phyloP scores from a whole-genome alignment of 306 rosid genomes.

The Malus sieversii region DNA sequence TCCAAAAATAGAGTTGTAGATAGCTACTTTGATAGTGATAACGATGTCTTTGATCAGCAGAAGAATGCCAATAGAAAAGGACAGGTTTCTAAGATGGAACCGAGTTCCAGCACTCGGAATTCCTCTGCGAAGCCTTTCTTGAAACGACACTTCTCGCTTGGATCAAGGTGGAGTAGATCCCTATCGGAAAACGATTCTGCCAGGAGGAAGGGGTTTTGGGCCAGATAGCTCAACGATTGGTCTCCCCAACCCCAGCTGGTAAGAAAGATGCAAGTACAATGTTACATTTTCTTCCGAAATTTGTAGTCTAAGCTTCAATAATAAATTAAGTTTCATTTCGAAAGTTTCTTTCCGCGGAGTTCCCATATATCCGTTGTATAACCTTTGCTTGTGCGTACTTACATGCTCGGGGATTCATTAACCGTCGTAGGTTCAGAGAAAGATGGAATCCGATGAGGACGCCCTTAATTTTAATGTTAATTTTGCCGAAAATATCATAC shows the following conservation, averaged over 20 bases:
- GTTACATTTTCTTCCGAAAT: neutral
- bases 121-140: neutral
- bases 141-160: neutral
- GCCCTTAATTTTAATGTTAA: no score
- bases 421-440: no score
- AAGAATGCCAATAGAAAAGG: neutral
- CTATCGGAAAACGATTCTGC: neutral
- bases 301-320: neutral
- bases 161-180: neutral
- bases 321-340: neutral
- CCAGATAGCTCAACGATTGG: neutral
- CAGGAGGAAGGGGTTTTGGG: neutral
- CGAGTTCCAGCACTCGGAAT: neutral
- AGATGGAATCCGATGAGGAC: no score
- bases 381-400: neutral
- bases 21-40: neutral
- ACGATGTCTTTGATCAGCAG: neutral
- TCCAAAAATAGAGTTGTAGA: neutral
- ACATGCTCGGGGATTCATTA: neutral
- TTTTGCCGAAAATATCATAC: no score
- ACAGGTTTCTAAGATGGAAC: neutral
- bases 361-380: neutral
- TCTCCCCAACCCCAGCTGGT: neutral
- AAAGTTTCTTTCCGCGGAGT: neutral
- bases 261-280: neutral